Percentiles rank a stretch among this genome's conserved stretches.
Conservation (phyloP, 495 filamentous ascomycete genomes). For the Thermochaetoides thermophila region DNA sequence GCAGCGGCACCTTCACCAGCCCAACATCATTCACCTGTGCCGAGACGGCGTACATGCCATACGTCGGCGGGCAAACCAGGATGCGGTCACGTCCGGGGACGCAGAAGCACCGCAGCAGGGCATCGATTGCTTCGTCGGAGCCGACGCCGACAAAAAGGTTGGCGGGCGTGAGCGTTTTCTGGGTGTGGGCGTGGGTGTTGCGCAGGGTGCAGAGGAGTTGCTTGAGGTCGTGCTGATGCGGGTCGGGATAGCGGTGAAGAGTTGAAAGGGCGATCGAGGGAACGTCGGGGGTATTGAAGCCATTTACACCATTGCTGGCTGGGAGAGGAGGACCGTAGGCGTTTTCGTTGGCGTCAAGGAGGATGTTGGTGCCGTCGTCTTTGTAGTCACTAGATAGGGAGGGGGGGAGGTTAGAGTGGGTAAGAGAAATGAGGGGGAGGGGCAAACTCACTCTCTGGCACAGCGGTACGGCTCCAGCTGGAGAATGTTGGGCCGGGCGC, state of each 20-base stretch:
- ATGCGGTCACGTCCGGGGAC: slow-evolving; percentile 74
- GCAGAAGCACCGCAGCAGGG: slow-evolving; percentile 84
- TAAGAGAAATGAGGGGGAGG: slow-evolving; percentile 6
- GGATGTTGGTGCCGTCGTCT: slow-evolving; percentile 90
- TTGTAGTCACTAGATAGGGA: slow-evolving; percentile 71
- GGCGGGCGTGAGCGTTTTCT: slow-evolving; percentile 55
- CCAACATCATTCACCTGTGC: slow-evolving; percentile 85
- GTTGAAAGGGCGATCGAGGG: slow-evolving; percentile 53
- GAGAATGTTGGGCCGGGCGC: slow-evolving; percentile 72
- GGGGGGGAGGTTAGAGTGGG: slow-evolving; percentile 1
- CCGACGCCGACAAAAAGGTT: slow-evolving; percentile 93
- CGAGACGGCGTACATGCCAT: slow-evolving; percentile 94
- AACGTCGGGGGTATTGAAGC: slow-evolving; percentile 9
- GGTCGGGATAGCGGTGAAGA: slow-evolving; percentile 91
- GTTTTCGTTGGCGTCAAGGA: slow-evolving; percentile 97
- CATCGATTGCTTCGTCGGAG: slow-evolving; percentile 92
- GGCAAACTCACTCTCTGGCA: slow-evolving; percentile 54
- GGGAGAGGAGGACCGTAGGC: slow-evolving; percentile 66
- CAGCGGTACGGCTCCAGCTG: slow-evolving; percentile 72
- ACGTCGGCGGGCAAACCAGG: slow-evolving; percentile 88
- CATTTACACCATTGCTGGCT: slow-evolving; percentile 7
- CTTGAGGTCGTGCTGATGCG: slow-evolving; percentile 80
- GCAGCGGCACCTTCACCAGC: slow-evolving; percentile 71
- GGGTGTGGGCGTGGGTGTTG: slow-evolving; percentile 69
- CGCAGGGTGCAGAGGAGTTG: slow-evolving; percentile 73